Evolutionary conservation across 306 rosid genomes (phyloP), one percentile per base, ranked within the genome.

Genomic region (Begonia peltatifolia): DNA sequence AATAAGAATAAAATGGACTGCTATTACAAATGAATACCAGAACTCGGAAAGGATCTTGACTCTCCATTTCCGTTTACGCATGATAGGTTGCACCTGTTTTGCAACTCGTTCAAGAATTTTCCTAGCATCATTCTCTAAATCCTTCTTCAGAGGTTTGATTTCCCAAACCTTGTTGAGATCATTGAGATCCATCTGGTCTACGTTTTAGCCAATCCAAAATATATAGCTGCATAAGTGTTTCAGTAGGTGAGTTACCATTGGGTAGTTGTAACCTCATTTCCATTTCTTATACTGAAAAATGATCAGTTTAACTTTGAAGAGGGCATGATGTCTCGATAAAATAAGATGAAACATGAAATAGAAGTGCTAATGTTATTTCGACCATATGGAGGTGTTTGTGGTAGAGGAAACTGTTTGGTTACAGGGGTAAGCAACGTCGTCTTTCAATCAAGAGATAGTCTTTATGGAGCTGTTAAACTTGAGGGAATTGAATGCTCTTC

Each of bases 161-260:
- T 72, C 82, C 85, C 85, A 75, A 12, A 79, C 85, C 74, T 79
- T 79, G 62, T 79, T 79, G 35, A 75, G 86, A 69, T 79, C 82
- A 59, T 72, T 75, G 14, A 79, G 79, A 61, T 72, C 71, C 82
- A 75, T 75, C 16, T 22, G 41, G 4, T 49, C 22, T 22, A 53
- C 25, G 41, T 10, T 36, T 42, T 51, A 53, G 41, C 51, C 44
- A 55, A 47, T 17, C 12, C 20, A 44, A 17, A 25, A 1, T 30
- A 14, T 44, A 22, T 53, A 12, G 11, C 14, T 25, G 23, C 43
- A 11, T 23, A 23, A 13, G 25, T 13, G 14, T 16, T 49, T 14
- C 20, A 49, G 22, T 9, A 11, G 16, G 11, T 9, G 9, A 9
- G 17, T 49, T 49, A 15, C 53, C 16, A 49, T 1, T 49, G 2